Evolutionary conservation across 192 early-diverging fungal genomes (phyloP), one percentile per base, ranked within the genome.

Genomic region (Backusella liffmaniae): DNA sequence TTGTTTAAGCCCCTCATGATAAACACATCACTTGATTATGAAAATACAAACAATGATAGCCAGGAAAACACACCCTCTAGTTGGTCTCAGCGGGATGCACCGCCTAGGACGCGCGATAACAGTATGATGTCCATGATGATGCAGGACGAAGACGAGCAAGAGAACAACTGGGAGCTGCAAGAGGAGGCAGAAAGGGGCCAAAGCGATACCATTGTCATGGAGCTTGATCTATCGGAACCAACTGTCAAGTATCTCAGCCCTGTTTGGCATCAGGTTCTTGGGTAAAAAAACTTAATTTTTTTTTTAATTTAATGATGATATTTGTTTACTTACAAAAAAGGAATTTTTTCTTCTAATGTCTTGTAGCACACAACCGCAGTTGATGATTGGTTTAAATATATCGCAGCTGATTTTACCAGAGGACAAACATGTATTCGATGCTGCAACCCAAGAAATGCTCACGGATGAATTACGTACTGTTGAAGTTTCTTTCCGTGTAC

Each of bases 141-240:
- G 42, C 23, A 32, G 23, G 41, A 71, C 5, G 70, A 71, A 30
- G 70, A 71, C 13, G 35, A 26, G 5, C 42, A 87, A 51, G 80
- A 76, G 15, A 83, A 84, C 26, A 79, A 77, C 49, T 30, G 76
- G 32, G 83, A 91, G 51, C 79, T 92, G 6, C 86, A 87, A 49
- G 82, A 82, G 42, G 92, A 86, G n/a, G 92, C 91, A 0, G 85
- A 90, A 66, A 84, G 86, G 65, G 87, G 86, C 37, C 92, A 94
- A 75, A 92, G 87, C 69, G 84, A 87, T 46, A 95, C 89, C 13
- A 86, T 94, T 35, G 85, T 96, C 51, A 90, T 96, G 87, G 94
- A 96, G 71, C 77, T 96, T n/a, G 84, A 78, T 66, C 80, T 93
- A 26, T 85, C 87, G 7, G 75, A 62, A 36, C 86, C 87, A 7